Base-by-base conservation (phyloP, 495 filamentous ascomycete species). In the Annulohypoxylon stygium region DNA sequence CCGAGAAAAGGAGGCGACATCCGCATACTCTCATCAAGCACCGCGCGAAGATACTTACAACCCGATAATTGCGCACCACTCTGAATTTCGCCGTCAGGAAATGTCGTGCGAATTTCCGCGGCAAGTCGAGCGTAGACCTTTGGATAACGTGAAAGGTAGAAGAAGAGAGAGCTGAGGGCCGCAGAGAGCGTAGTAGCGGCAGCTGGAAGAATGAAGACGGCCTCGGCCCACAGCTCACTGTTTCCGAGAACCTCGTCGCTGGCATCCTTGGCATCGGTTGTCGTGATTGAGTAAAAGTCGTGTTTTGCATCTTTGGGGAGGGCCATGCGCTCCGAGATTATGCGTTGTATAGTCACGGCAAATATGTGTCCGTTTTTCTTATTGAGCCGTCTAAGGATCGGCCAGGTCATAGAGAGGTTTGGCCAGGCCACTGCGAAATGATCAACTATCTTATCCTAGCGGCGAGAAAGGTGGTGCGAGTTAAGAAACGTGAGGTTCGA, bases 211-310 rank as follows among this genome's bases (percentile, higher is more conserved):
- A 65, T 55, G 36, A 65, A 55, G 12, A 51, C 33, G n/a, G 63
- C 63, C 26, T 66, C 63, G 23, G 63, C 45, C 51, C 63, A 66
- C 23, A 66, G 14, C 7, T 57, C 63, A 12, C 37, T 48, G 25
- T 9, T 23, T 26, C 57, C 9, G 25, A 66, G 63, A 30, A 37
- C 51, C 53, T 41, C 18, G 36, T 41, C 34, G 7, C 26, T 36
- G 4, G 34, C 12, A 80, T 86, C 48, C 83, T 86, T 51, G 83
- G 45, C 23, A 4, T 86, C 84, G n/a, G 14, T 45, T 1, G 81
- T 83, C 55, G 81, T 84, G 69, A 79, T 74, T 3, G 70, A 64
- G 62, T 74, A 74, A n/a, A 78, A 30, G 37, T 78, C 74, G 18
- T 60, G 45, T n/a, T 53, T 61, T 1, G 69, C 73, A 20, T 78